Base-by-base conservation (phyloP, 2,329 filamentous ascomycete genomes). In the Bipolaris sorokiniana region DNA sequence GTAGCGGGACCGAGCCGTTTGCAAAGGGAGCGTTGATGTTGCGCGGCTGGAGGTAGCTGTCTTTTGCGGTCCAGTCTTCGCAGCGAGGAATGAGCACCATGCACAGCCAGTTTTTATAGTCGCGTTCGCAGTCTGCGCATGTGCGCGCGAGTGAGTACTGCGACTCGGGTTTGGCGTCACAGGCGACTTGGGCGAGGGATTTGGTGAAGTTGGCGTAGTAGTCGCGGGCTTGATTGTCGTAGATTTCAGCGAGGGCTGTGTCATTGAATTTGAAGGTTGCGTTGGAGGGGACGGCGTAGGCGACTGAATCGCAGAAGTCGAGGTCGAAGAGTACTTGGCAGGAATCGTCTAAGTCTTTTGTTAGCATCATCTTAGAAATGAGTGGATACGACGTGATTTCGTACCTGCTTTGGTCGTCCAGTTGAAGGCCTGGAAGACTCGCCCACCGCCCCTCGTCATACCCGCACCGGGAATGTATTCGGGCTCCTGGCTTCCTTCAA, bases 71-170 rank as follows among this genome's bases (percentile, higher is more conserved):
- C 68, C 90, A 95, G 78, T 97, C 94, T 70, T 91, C 89, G 79
- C 95, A 99, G 28, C 93, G 90, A 1, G 95, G 95, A 60, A 99
- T 95, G 15, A 88, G 90, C 26, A 98, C 92, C 22, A 91, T 90
- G 79, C 95, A 99, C 18, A 99, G 87, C 95, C 95, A 99, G 70
- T 88, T 83, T 76, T 96, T 97, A 83, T 99, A 99, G 7, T 92
- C 91, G 0, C 74, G 70, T 15, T 82, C 85, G 77, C 95, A 99
- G 75, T 96, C 85, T 41, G 80, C 76, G 80, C 95, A 99, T 65
- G 78, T 85, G 40, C 88, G 86, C 1, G 87, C 90, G 13, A 98
- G 86, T 1, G 92, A 97, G 78, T 96, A 99, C 62, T 86, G 85
- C 13, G 90, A 86, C 33, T 88, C 88, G 1, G 84, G 78, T 0